phyloP scores from a whole-genome alignment of 257 asterid species.

The Solanum medicagineum region DNA sequence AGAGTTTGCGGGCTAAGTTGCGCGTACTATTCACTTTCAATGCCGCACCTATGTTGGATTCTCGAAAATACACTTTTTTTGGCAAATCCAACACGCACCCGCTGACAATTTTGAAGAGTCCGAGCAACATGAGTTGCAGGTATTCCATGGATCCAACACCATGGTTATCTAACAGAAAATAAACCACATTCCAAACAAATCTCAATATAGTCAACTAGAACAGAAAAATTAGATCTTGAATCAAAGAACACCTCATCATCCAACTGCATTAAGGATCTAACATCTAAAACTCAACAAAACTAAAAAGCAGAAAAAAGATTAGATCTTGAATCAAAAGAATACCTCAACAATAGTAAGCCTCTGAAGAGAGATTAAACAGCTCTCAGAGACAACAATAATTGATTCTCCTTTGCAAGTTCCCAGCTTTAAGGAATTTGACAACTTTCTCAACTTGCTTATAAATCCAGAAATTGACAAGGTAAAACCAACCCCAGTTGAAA shows the following conservation, averaged over 20 bases:
- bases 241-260: background rate
- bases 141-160: background rate
- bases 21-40: no score
- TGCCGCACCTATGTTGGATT: no score
- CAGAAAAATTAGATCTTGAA: background rate
- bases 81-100: no score
- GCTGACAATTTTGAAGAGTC: no score
- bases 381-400: background rate
- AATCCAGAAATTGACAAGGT: background rate
- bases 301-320: background rate
- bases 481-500: constrained; percentile 1
- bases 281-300: background rate
- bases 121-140: no score
- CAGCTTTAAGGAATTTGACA: background rate
- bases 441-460: background rate
- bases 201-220: background rate
- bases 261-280: background rate
- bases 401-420: background rate
- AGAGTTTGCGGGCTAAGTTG: no score
- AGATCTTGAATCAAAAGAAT: background rate
- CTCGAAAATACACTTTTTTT: no score
- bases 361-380: background rate
- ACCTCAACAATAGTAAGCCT: background rate
- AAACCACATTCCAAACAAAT: background rate
- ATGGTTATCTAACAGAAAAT: background rate